Percentiles rank a stretch among this genome's conserved stretches.
Evolutionary conservation across 2,329 filamentous ascomycete species (phyloP).

Genomic region (Trichophyton verrucosum): DNA sequence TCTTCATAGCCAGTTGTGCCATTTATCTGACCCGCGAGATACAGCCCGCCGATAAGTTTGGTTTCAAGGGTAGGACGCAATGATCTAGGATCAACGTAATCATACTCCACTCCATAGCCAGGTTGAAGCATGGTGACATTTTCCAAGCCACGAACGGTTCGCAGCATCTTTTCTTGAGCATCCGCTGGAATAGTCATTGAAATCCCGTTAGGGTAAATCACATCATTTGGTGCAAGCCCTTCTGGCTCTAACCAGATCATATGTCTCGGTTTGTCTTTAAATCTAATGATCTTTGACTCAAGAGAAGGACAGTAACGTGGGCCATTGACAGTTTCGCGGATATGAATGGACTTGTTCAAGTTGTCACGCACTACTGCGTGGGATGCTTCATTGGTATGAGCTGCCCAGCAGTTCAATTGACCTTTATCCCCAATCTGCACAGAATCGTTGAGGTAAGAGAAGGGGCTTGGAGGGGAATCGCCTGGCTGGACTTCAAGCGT

Average conservation of each 20-base stretch:
- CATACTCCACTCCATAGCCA: conserved; percentile 95
- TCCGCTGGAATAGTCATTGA: conserved; percentile 92
- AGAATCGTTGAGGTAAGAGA: conserved; percentile 73
- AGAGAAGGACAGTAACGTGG: conserved; percentile 92
- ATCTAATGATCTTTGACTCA: conserved; percentile 86
- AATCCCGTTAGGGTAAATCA: conserved; percentile 92
- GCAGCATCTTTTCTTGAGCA: conserved; percentile 73
- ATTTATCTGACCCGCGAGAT: conserved; percentile 92
- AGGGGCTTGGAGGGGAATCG: conserved; percentile 75
- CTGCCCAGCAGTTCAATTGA: conserved; percentile 77
- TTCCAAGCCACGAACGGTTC: conserved; percentile 77
- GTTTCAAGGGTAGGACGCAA: conserved; percentile 85
- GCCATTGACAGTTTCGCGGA: conserved; percentile 85
- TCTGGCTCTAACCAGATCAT: conserved; percentile 97
- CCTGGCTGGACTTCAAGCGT: conserved; percentile 61
- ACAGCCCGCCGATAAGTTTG: conserved; percentile 78
- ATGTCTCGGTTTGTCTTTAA: conserved; percentile 65
- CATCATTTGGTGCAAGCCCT: conserved; percentile 67
- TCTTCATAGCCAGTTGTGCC: conserved; percentile 98
- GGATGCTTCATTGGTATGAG: conserved; percentile 69
- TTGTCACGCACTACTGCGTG: conserved; percentile 79
- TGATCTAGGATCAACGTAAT: conserved; percentile 89
- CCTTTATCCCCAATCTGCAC: conserved; percentile 58
- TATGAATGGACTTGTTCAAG: conserved; percentile 92
- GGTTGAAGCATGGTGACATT: conserved; percentile 84